A percentile compares a stretch with the other conserved stretches of the same genome.
Evolutionary conservation across 129 eudicot genomes (phyloP).

Genomic region (Oenanthe sinensis): DNA sequence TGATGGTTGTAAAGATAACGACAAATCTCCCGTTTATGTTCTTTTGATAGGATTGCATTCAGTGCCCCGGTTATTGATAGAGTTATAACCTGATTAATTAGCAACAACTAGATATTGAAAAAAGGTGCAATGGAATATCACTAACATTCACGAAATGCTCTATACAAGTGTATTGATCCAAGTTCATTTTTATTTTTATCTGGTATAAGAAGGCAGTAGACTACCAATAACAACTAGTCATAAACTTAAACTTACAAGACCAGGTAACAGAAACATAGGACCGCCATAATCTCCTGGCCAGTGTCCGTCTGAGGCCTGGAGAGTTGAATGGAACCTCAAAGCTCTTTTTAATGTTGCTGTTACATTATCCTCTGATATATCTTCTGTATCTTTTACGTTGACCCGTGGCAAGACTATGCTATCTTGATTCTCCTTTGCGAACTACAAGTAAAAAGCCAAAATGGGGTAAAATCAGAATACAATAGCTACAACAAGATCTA

Average conservation of each 20-base stretch:
- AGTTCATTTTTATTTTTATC: background rate
- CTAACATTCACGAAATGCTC: background rate
- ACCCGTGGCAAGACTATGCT: constrained; percentile 53
- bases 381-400: constrained; percentile 57
- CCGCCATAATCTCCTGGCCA: constrained; percentile 99
- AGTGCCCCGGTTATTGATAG: constrained; percentile 77
- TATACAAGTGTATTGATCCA: background rate
- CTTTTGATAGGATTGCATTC: constrained; percentile 77
- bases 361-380: constrained; percentile 62
- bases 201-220: background rate
- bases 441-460: constrained; percentile 27
- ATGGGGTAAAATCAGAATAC: constrained; percentile 4
- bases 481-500: background rate
- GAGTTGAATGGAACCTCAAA: constrained; percentile 61
- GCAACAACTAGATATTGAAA: background rate
- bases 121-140: background rate
- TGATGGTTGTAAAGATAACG: constrained; percentile 96
- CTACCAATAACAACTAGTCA: background rate
- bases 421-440: constrained; percentile 59
- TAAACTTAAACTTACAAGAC: constrained; percentile 49
- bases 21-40: constrained; percentile 73
- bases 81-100: constrained; percentile 46
- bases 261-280: constrained; percentile 90
- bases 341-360: constrained; percentile 63
- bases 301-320: constrained; percentile 94